Conservation (phyloP, 176 grass and related monocot species). For the Cenchrus purpureus region DNA sequence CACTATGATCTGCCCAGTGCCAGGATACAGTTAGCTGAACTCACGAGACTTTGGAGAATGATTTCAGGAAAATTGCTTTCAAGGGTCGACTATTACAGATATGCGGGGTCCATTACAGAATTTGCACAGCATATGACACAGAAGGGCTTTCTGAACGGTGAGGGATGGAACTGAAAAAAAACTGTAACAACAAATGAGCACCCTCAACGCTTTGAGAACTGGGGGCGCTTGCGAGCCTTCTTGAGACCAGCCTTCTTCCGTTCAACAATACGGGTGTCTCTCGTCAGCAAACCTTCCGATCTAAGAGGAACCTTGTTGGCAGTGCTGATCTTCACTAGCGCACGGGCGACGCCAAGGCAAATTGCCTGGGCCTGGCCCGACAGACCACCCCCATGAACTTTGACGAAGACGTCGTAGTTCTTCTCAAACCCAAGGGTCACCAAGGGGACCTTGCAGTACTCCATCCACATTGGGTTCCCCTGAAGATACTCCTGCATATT, state of each 20-base stretch:
- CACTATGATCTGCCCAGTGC: background rate
- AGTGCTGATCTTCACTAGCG: conserved; percentile 78
- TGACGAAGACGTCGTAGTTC: conserved; percentile 86
- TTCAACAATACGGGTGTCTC: conserved; percentile 96
- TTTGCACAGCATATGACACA: conserved; percentile 29
- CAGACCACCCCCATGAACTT: conserved; percentile 88
- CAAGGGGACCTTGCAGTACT: conserved; percentile 78
- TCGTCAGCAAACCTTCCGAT: conserved; percentile 79
- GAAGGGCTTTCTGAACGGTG: conserved; percentile 11
- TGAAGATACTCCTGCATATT: conserved; percentile 75
- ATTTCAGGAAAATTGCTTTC: conserved; percentile 35
- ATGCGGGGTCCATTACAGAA: conserved; percentile 42
- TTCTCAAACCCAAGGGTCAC: conserved; percentile 77
- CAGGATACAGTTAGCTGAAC: background rate
- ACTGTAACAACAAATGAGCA: conserved; percentile 31
- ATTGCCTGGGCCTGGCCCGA: conserved; percentile 92
- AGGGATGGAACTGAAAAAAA: conserved; percentile 23
- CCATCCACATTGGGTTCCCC: conserved; percentile 81
- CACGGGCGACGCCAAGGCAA: conserved; percentile 87
- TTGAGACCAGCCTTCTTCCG: conserved; percentile 94
- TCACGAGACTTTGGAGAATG: background rate
- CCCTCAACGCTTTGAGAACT: conserved; percentile 91
- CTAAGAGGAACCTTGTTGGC: conserved; percentile 67
- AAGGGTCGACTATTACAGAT: conserved; percentile 46
- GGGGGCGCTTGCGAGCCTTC: conserved; percentile 92